Base-by-base conservation (phyloP, 129 eudicot species). In the Oenanthe sinensis region DNA sequence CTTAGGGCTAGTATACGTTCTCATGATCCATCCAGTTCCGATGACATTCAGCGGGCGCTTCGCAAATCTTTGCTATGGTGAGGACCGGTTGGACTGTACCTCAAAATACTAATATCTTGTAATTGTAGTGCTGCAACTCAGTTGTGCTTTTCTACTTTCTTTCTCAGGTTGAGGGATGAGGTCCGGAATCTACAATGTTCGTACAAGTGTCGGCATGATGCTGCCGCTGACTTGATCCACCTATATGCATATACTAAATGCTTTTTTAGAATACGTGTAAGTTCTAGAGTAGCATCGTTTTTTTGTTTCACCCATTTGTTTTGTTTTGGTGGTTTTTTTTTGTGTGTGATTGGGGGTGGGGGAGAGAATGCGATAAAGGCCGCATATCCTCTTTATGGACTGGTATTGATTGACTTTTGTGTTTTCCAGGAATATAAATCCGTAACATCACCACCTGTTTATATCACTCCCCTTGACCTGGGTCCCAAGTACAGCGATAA, bases 211-310 rank as follows among this genome's bases (percentile, higher is more conserved):
- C 91, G 99, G 45, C 90, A 96, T 73, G 99, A 96, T 86, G 99
- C 99, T 58, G 97, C 99, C 84, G 99, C 99, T 22, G 99, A 96
- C 80, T 82, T 96, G 85, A 92, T 96, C 71, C 99, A 96, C 85
- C 58, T 92, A 77, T 92, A 92, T 84, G 99, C 99, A 71, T 83
- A 90, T 85, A 96, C 99, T 36, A 96, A 92, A 80, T 77, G 39
- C 81, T 96, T 96, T 79, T 86, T 89, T 81, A 92, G 88, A 76
- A 83, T 96, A 60, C 87, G 86, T 84, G 99, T 96, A 74, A 87
- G 95, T 89, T 9, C 62, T 30, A 3, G 11, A 20, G 47, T 58
- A 50, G 48, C 54, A 37, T 69, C 10, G 19, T 37, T 14, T 17
- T 15, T 15, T 33, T 16, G 43, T 63, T 28, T 63, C 39, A 22